Evolutionary conservation across 129 eudicot genomes (phyloP).

Genomic region (Mikania micrantha): DNA sequence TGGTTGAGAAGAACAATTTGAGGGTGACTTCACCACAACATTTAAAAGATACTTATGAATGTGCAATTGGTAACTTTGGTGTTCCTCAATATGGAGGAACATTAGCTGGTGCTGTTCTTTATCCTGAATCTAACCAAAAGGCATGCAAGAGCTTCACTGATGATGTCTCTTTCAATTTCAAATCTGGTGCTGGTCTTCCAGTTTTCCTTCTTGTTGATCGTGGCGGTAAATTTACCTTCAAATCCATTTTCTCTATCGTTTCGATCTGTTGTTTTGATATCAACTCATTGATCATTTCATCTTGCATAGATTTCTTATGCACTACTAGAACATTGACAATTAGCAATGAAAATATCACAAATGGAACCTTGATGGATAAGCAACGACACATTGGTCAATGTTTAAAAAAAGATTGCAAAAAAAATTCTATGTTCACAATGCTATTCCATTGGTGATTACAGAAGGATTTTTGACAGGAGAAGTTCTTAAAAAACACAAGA

Average conservation of each 20-base stretch:
- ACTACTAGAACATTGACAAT: not conserved
- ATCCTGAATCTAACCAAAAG: conserved; percentile 38
- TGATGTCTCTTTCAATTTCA: conserved; percentile 43
- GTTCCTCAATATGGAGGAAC: conserved; percentile 60
- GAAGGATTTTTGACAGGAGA: no score
- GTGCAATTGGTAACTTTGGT: conserved; percentile 65
- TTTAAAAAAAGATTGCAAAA: no score
- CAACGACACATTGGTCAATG: no score
- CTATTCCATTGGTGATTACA: no score
- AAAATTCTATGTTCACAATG: no score
- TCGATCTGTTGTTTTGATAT: not conserved
- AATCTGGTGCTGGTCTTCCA: conserved; percentile 48
- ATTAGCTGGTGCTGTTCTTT: conserved; percentile 48
- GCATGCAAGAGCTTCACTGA: conserved; percentile 41
- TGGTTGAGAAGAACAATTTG: conserved; percentile 57
- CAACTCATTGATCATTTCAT: not conserved
- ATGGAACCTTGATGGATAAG: no score
- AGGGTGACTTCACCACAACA: conserved; percentile 47
- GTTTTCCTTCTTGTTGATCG: conserved; percentile 54
- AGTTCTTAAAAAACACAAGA: no score
- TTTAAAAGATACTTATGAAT: conserved; percentile 40
- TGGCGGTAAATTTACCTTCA: conserved; percentile 33
- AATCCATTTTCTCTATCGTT: not conserved
- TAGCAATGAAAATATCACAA: not conserved
- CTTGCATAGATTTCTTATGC: not conserved